phyloP scores from a whole-genome alignment of 164 flowering plant genomes.

The Nelumbo lutea region DNA sequence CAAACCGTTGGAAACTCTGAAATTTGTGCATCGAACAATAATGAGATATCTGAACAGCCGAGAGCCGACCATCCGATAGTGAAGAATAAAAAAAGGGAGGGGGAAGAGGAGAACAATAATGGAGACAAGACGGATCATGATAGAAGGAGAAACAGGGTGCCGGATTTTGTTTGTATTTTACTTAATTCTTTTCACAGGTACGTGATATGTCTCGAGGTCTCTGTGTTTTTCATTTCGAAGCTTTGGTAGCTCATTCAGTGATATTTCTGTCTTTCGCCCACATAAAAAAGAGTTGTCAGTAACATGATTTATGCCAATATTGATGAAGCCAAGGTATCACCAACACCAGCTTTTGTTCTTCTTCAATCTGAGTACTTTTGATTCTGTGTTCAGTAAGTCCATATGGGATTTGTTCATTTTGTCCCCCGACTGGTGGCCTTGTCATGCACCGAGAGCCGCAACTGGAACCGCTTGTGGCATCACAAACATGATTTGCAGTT shows the following conservation, averaged over 20 bases:
- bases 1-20: neutral
- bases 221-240: neutral
- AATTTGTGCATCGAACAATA: neutral
- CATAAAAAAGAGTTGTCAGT: too few relatives aligned
- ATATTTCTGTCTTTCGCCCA: too few relatives aligned
- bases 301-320: too few relatives aligned
- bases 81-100: neutral
- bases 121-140: conserved; percentile 5
- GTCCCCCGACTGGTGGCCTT: too few relatives aligned
- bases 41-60: neutral
- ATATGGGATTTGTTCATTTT: too few relatives aligned
- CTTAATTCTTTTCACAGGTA: conserved; percentile 38
- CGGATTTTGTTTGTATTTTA: conserved; percentile 14
- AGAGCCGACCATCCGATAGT: neutral
- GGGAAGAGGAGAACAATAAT: neutral
- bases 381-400: too few relatives aligned
- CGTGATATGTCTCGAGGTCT: conserved; percentile 9
- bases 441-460: too few relatives aligned
- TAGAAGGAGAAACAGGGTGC: conserved; percentile 15
- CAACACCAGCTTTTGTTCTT: conserved; percentile 5
- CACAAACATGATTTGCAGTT: too few relatives aligned
- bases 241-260: too few relatives aligned
- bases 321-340: neutral
- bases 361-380: too few relatives aligned
- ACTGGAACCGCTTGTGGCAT: too few relatives aligned